phyloP scores from a whole-genome alignment of 2,329 filamentous ascomycete species.

The Aspergillus novofumigatus region DNA sequence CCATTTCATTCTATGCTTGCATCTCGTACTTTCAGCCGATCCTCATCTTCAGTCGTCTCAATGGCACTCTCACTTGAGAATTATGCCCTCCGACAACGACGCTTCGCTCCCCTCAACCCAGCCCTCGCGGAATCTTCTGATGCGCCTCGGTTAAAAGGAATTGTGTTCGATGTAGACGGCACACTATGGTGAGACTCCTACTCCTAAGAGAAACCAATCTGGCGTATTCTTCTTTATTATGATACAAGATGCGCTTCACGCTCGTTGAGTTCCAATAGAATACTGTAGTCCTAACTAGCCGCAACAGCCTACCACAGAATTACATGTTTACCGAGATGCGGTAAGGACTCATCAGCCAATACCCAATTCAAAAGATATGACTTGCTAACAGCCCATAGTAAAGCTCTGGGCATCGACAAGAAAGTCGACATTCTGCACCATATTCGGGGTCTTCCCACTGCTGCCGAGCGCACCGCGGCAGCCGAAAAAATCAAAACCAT shows the following conservation, averaged over 20 bases:
- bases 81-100: constrained; percentile 32
- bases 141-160: constrained; percentile 50
- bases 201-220: neutral
- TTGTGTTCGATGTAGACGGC: constrained; percentile 91
- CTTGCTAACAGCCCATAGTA: constrained; percentile 18
- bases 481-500: constrained; percentile 72
- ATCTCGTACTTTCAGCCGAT: neutral
- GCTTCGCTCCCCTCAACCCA: constrained; percentile 49
- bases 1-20: neutral
- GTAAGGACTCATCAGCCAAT: constrained; percentile 24
- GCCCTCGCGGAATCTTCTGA: constrained; percentile 21
- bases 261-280: neutral
- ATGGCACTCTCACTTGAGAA: constrained; percentile 22
- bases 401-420: constrained; percentile 67
- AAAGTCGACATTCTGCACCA: constrained; percentile 82
- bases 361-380: neutral
- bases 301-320: constrained; percentile 72
- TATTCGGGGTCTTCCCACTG: constrained; percentile 67
- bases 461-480: constrained; percentile 57
- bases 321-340: constrained; percentile 96
- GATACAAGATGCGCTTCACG: neutral
- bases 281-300: neutral
- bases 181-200: constrained; percentile 67
- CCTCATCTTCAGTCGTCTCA: constrained; percentile 1
- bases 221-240: neutral